These are phyloP conservation scores for Sporothrix dimorphospora DNA, from an alignment of 2,329 filamentous ascomycete genomes.

Conservation along the genomic window DNA sequence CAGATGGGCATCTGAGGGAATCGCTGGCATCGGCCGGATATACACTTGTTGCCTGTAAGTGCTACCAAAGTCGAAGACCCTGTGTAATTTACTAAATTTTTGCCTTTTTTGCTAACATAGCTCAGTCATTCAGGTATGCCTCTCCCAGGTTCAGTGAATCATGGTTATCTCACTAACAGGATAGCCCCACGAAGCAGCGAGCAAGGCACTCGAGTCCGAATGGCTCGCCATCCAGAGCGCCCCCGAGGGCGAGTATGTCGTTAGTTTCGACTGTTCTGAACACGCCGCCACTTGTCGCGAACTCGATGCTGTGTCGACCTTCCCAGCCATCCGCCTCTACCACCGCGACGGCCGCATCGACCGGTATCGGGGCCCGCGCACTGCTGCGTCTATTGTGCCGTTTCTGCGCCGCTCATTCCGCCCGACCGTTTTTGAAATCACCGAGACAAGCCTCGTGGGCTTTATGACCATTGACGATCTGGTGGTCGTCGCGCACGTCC, in stretches of 20 bases:
- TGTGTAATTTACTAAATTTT: neutral
- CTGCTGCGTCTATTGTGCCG: slow-evolving; percentile 39
- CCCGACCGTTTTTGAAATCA: slow-evolving; percentile 38
- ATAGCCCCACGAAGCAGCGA: slow-evolving; percentile 36
- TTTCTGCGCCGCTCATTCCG: slow-evolving; percentile 40
- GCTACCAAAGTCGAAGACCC: neutral
- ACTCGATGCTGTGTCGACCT: slow-evolving; percentile 46
- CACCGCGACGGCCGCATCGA: slow-evolving; percentile 41
- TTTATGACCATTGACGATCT: slow-evolving; percentile 48
- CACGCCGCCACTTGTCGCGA: slow-evolving; percentile 44
- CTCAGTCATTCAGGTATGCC: slow-evolving; percentile 29
- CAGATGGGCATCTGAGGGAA: slow-evolving; percentile 26
- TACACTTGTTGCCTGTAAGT: slow-evolving; percentile 42
- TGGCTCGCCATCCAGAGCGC: slow-evolving; percentile 40
- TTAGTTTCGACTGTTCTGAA: slow-evolving; percentile 48
- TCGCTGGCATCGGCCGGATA: slow-evolving; percentile 33
- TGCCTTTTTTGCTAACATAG: neutral
- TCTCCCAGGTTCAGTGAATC: too few relatives aligned
- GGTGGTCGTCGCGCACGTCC: slow-evolving; percentile 48
- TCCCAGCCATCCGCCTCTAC: slow-evolving; percentile 52
- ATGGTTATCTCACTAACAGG: too few relatives aligned
- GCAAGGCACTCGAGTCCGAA: slow-evolving; percentile 43
- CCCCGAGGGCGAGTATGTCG: slow-evolving; percentile 34
- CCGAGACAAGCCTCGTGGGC: slow-evolving; percentile 35
- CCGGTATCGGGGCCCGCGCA: slow-evolving; percentile 50